These are phyloP conservation scores for Thielaviopsis musarum DNA, from an alignment of 2,329 filamentous ascomycete species.

Conservation along the genomic window DNA sequence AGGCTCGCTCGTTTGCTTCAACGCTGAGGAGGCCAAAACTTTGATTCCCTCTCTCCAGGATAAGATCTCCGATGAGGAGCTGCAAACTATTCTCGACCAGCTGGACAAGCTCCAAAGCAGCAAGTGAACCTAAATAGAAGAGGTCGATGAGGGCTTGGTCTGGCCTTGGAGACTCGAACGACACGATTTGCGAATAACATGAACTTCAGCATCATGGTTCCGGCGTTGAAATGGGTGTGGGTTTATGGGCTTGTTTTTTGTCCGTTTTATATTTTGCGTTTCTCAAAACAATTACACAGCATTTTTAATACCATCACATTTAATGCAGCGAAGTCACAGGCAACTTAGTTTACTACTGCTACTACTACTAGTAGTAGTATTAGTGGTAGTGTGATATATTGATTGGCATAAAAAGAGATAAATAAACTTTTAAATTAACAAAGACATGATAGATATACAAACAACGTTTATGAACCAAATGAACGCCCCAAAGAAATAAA, in stretches of 20 bases:
- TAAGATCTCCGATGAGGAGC: conserved; percentile 79
- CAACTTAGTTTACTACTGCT: background rate
- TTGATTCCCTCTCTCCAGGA: conserved; percentile 76
- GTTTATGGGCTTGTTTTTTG: background rate
- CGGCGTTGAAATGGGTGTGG: conserved; percentile 3
- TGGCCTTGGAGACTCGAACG: background rate
- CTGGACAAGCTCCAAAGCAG: conserved; percentile 56
- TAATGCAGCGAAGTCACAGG: background rate
- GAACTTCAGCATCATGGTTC: background rate
- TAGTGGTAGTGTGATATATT: background rate
- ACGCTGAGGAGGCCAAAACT: conserved; percentile 88
- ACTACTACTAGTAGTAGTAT: background rate
- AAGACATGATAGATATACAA: background rate
- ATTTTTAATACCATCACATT: background rate
- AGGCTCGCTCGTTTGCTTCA: conserved; percentile 87
- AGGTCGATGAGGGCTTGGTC: background rate
- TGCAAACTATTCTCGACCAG: conserved; percentile 79
- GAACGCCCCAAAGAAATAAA: conserved; percentile 2
- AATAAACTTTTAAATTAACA: conserved; percentile 2
- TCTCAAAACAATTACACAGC: background rate
- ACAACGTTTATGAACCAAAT: conserved; percentile 11
- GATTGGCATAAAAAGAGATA: background rate
- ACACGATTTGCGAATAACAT: background rate
- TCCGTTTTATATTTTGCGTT: background rate
- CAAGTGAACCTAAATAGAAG: conserved; percentile 4